Base-by-base conservation (phyloP, 1,284 basidiomycete species). In the Puccinia hordei region DNA sequence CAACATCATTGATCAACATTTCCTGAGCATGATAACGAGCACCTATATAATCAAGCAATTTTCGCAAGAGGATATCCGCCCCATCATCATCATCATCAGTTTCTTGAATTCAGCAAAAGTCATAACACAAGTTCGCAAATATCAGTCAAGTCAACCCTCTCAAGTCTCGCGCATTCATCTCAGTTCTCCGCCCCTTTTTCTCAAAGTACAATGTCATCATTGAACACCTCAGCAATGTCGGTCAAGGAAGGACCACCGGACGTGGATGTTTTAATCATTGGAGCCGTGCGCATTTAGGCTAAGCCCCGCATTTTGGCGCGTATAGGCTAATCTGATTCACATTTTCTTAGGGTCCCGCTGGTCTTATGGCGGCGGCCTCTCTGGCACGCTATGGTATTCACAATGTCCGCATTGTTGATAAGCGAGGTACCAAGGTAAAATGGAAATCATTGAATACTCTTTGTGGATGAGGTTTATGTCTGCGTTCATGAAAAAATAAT, bases 381-480 rank as follows among this genome's bases (percentile, higher is more conserved):
- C 44, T 81, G 53, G 71, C 72, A 22, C 71, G 72, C 24, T 81
- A 81, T 53, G 79, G 79, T 9, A 63, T 81, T 59, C 72, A 73
- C 71, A 81, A 81, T 74, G 63, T 81, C n/a, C 57, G 79, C 27
- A 74, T 81, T 41, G 53, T 81, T 38, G 79, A 81, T 22, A 81
- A 81, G 63, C 38, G 79, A 46, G 44, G 69, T 12, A 81, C 79
- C 0, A 81, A 81, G 72, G 79, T 81, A 61, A 35, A 51, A 53
- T 17, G 33, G 13, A 63, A 10, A 51, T 53, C 12, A 30, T 10
- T 30, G 38, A 1, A 12, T 30, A 1, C 35, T 55, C 35, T 17
- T 22, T 2, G 30, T 80, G 72, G 55, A 19, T 44, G 30, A 61
- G 30, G 53, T 41, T n/a, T n/a, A n/a, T n/a, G n/a, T 13, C 6